Conservation (phyloP, 805 yeast genomes). For the Spencermartinsiella europaea region DNA sequence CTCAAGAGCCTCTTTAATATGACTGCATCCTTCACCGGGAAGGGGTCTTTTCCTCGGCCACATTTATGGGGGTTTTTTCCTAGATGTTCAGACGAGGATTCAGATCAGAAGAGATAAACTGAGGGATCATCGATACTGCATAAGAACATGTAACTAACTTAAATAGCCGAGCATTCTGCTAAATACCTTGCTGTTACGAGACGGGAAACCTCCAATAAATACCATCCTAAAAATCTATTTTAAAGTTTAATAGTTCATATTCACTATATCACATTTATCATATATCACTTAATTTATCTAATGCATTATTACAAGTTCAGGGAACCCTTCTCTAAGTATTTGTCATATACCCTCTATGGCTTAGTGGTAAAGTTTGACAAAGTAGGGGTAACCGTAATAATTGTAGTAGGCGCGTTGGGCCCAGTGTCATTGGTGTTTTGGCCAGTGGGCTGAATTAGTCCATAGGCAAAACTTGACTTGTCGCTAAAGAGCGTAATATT, state of each 20-base stretch:
- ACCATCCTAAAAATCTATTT: too few relatives aligned
- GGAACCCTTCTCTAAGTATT: not conserved
- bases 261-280: not conserved
- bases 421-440: slow-evolving; percentile 75
- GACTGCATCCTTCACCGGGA: not conserved
- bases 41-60: not conserved
- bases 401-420: slow-evolving; percentile 28
- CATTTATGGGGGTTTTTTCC: too few relatives aligned
- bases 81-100: too few relatives aligned
- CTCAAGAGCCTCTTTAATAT: not conserved
- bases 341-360: slow-evolving; percentile 13
- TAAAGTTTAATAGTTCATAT: too few relatives aligned
- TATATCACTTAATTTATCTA: not conserved
- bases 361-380: slow-evolving; percentile 25
- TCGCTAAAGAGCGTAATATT: slow-evolving; percentile 31
- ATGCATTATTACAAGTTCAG: not conserved
- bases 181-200: too few relatives aligned
- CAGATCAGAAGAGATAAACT: too few relatives aligned
- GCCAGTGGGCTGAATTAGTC: slow-evolving; percentile 87
- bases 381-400: slow-evolving; percentile 49
- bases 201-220: too few relatives aligned
- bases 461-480: slow-evolving; percentile 38
- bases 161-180: too few relatives aligned
- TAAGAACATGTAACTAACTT: too few relatives aligned
- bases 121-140: too few relatives aligned